phyloP scores from a whole-genome alignment of 768 basidiomycete genomes.

The Suillus placidus region DNA sequence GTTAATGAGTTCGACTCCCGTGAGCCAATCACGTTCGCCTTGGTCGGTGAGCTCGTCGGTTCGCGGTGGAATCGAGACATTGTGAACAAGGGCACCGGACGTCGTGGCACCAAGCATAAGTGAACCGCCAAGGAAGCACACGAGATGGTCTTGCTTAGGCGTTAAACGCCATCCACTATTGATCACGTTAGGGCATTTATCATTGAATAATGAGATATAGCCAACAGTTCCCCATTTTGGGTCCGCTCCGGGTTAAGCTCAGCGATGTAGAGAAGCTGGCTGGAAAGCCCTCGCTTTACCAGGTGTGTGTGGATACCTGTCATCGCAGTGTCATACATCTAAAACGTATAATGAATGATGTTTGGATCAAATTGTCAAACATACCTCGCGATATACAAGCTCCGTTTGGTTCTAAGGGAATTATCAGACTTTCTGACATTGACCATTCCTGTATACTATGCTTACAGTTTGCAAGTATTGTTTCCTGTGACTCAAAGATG shows the following conservation, averaged over 20 bases:
- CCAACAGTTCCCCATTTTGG: slow-evolving; percentile 38
- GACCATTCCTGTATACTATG: background rate
- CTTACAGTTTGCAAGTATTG: slow-evolving; percentile 37
- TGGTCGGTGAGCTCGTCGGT: slow-evolving; percentile 59
- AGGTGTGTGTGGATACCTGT: slow-evolving; percentile 75
- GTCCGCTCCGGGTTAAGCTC: slow-evolving; percentile 71
- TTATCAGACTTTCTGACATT: slow-evolving; percentile 8
- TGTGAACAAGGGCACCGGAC: slow-evolving; percentile 53
- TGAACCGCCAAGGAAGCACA: slow-evolving; percentile 92
- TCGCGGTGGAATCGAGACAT: slow-evolving; percentile 69
- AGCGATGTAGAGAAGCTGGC: slow-evolving; percentile 73
- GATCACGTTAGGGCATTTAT: slow-evolving; percentile 3
- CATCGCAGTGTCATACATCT: slow-evolving; percentile 94
- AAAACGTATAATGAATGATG: slow-evolving; percentile 13
- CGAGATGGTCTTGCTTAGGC: slow-evolving; percentile 95
- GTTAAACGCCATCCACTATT: slow-evolving; percentile 65
- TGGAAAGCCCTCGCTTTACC: slow-evolving; percentile 60
- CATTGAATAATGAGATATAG: slow-evolving; percentile 7
- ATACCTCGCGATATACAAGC: slow-evolving; percentile 71
- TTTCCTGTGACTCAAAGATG: slow-evolving; percentile 23
- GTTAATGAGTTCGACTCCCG: slow-evolving; percentile 78
- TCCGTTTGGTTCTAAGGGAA: slow-evolving; percentile 67
- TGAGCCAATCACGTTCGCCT: slow-evolving; percentile 79
- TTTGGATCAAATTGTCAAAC: slow-evolving; percentile 20
- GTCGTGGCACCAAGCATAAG: slow-evolving; percentile 87